Conservation (phyloP, 176 grass and related monocot species). For the Alopecurus myosuroides region DNA sequence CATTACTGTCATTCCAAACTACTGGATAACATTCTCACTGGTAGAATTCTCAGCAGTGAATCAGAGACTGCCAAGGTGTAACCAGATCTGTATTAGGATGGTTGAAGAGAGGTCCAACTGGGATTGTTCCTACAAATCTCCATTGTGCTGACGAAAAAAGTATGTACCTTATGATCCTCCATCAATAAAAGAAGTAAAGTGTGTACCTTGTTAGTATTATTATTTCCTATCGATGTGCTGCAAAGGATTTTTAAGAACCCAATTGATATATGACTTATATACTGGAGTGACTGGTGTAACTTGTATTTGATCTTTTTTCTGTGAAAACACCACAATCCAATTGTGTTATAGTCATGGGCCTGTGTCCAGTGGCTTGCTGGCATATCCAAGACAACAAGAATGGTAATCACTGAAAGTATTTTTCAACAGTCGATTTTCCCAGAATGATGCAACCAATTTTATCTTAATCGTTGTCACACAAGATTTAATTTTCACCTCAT, state of each 20-base stretch:
- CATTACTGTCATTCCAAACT: too few relatives aligned
- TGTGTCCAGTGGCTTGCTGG: too few relatives aligned
- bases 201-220: background rate
- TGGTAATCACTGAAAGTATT: background rate
- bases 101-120: constrained; percentile 94
- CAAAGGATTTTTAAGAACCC: background rate
- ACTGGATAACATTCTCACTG: background rate
- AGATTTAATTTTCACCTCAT: too few relatives aligned
- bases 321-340: background rate
- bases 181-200: background rate
- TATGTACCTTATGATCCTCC: constrained; percentile 33
- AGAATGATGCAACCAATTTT: too few relatives aligned
- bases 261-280: background rate
- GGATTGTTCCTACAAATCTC: constrained; percentile 82
- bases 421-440: too few relatives aligned
- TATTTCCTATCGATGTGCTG: background rate
- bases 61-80: constrained; percentile 40
- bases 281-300: background rate
- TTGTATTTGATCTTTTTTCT: background rate
- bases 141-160: constrained; percentile 86
- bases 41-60: constrained; percentile 51
- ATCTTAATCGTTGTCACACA: too few relatives aligned
- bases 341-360: too few relatives aligned
- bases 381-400: too few relatives aligned
- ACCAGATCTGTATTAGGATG: constrained; percentile 72